These are phyloP conservation scores for Tilletia indica DNA, from an alignment of 1,284 basidiomycete genomes.

Conservation along the genomic window DNA sequence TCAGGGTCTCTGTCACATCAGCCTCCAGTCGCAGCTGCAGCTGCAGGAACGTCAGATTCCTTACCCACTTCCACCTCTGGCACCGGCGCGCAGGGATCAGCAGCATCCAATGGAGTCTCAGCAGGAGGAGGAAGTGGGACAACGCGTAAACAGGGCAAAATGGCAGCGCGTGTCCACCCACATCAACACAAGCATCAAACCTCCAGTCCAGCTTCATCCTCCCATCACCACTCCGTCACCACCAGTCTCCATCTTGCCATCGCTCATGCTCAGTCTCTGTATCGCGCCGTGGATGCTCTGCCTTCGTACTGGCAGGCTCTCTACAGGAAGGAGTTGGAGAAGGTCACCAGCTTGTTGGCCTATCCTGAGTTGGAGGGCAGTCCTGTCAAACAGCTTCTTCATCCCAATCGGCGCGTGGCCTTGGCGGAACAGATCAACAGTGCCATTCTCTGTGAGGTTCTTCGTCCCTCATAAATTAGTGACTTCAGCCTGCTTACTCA, in stretches of 20 bases:
- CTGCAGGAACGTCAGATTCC: background rate
- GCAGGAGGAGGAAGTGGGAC: too few species aligned
- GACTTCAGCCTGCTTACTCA: background rate
- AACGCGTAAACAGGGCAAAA: too few species aligned
- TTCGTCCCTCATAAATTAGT: background rate
- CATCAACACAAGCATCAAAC: background rate
- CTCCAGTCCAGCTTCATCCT: background rate
- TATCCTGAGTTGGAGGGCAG: constrained; percentile 73
- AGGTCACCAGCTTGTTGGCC: constrained; percentile 72
- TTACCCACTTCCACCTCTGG: background rate
- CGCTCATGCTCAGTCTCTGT: constrained; percentile 36
- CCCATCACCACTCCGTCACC: constrained; percentile 21
- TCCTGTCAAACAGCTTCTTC: constrained; percentile 68
- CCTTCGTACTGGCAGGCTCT: constrained; percentile 52
- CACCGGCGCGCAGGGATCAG: background rate
- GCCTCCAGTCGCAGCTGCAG: background rate
- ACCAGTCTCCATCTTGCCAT: constrained; percentile 41
- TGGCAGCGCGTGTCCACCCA: background rate
- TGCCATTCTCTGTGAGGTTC: constrained; percentile 65
- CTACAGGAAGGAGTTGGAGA: constrained; percentile 69
- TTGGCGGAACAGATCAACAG: constrained; percentile 81
- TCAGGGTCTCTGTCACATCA: background rate
- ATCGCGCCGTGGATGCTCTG: constrained; percentile 40
- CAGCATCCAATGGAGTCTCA: constrained; percentile 24
- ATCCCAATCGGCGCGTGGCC: constrained; percentile 69